phyloP scores from a whole-genome alignment of 2,329 filamentous ascomycete species.

The Didymella lethalis region DNA sequence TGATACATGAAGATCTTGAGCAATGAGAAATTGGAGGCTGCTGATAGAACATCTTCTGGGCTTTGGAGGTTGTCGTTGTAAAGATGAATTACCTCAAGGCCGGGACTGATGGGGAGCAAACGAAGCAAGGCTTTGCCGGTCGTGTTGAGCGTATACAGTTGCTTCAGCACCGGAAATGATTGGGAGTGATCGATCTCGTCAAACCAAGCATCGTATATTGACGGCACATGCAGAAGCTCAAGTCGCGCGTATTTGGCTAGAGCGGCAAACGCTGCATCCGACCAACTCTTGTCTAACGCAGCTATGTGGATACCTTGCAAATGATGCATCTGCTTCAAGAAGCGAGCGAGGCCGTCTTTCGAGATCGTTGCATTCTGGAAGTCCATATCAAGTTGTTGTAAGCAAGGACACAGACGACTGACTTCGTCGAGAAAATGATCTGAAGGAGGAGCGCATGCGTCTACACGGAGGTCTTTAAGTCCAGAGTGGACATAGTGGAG shows the following conservation, averaged over 20 bases:
- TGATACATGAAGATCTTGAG: conserved; percentile 3
- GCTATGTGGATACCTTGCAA: conserved; percentile 4
- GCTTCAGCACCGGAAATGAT: neutral
- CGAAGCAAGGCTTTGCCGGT: conserved; percentile 1
- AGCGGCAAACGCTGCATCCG: neutral
- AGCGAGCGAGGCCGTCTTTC: conserved; percentile 1
- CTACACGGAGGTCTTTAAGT: neutral
- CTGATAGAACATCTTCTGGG: neutral
- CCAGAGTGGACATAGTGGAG: conserved; percentile 2
- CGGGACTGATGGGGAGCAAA: neutral
- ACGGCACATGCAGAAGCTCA: conserved; percentile 3
- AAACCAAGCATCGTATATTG: conserved; percentile 1
- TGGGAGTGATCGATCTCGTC: neutral
- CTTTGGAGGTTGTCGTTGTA: neutral
- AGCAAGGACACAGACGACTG: neutral
- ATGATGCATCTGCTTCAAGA: conserved; percentile 1
- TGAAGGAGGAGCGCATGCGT: neutral
- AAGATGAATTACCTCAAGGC: conserved; percentile 2
- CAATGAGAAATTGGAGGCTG: neutral
- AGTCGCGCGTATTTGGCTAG: conserved; percentile 2
- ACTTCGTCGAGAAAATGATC: conserved; percentile 7
- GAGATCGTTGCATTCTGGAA: conserved; percentile 3
- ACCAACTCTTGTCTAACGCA: conserved; percentile 2
- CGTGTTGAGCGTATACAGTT: neutral
- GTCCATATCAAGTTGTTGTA: conserved; percentile 2